Percentiles rank a stretch among this genome's conserved stretches.
Conservation (phyloP, 371 early-diverging fungal genomes). For the Apophysomyces elegans region DNA sequence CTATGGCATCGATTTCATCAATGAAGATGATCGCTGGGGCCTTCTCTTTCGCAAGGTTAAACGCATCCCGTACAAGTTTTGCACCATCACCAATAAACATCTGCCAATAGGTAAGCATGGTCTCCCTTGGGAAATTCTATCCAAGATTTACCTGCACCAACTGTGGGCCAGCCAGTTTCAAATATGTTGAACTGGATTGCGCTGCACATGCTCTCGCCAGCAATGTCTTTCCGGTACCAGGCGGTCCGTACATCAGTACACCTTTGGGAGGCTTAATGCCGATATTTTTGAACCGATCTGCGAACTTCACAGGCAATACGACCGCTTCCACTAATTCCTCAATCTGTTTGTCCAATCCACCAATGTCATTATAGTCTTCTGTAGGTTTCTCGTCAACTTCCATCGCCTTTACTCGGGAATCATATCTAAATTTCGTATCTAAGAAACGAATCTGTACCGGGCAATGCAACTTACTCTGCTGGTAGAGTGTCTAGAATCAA, state of each 20-base stretch:
- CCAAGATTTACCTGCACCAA: slow-evolving; percentile 86
- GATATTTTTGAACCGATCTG: slow-evolving; percentile 80
- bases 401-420: slow-evolving; percentile 99
- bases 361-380: slow-evolving; percentile 91
- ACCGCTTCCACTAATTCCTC: slow-evolving; percentile 43
- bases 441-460: neutral
- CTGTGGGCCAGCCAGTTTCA: slow-evolving; percentile 98
- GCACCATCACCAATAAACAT: slow-evolving; percentile 99
- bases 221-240: slow-evolving; percentile 90
- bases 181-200: slow-evolving; percentile 88
- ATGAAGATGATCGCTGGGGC: slow-evolving; percentile 99
- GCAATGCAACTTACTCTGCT: slow-evolving; percentile 75
- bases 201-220: slow-evolving; percentile 69
- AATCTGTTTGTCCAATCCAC: slow-evolving; percentile 32
- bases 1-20: slow-evolving; percentile 99
- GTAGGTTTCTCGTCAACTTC: slow-evolving; percentile 99
- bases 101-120: slow-evolving; percentile 24
- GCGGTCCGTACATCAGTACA: slow-evolving; percentile 96
- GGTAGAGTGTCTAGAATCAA: slow-evolving; percentile 98
- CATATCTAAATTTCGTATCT: slow-evolving; percentile 69
- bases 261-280: slow-evolving; percentile 98
- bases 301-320: slow-evolving; percentile 39
- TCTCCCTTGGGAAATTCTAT: neutral
- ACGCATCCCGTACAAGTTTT: slow-evolving; percentile 98
- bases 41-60: slow-evolving; percentile 98